Percentiles rank a stretch among this genome's conserved stretches.
phyloP scores from a whole-genome alignment of 441 rosid species.

The Manihot esculenta region DNA sequence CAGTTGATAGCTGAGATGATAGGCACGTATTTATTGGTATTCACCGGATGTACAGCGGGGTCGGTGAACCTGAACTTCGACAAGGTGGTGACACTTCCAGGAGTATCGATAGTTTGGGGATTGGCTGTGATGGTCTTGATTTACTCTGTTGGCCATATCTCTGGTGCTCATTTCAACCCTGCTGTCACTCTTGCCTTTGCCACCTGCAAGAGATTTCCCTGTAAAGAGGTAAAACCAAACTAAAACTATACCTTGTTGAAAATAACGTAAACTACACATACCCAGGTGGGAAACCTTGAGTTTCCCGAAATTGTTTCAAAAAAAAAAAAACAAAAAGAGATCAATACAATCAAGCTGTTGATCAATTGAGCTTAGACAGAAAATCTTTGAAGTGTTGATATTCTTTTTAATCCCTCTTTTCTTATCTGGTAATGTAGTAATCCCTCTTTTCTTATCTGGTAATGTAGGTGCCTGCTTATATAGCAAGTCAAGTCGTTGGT shows the following conservation, averaged over 20 bases:
- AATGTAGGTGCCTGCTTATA: slow-evolving; percentile 69
- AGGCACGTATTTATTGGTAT: slow-evolving; percentile 89
- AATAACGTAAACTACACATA: slow-evolving; percentile 18
- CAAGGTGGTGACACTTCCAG: slow-evolving; percentile 67
- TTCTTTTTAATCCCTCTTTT: too few species aligned
- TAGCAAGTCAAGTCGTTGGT: slow-evolving; percentile 64
- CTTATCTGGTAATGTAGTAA: too few species aligned
- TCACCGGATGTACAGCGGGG: slow-evolving; percentile 82
- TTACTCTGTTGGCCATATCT: slow-evolving; percentile 91
- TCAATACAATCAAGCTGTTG: neutral
- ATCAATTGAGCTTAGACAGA: neutral
- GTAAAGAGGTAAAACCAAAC: slow-evolving; percentile 53
- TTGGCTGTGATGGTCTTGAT: slow-evolving; percentile 79
- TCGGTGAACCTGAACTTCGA: slow-evolving; percentile 64
- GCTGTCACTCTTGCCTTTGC: slow-evolving; percentile 94
- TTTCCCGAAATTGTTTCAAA: slow-evolving; percentile 1
- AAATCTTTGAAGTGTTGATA: neutral
- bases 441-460: neutral
- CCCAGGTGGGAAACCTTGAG: neutral
- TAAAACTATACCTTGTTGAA: neutral
- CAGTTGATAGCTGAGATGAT: slow-evolving; percentile 76
- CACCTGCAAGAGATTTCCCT: slow-evolving; percentile 70
- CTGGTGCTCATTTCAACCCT: slow-evolving; percentile 97
- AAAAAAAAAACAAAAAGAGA: too few species aligned
- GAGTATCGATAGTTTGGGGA: slow-evolving; percentile 87